Conservation (phyloP, 257 asterid species). For the Solanum medicagineum region DNA sequence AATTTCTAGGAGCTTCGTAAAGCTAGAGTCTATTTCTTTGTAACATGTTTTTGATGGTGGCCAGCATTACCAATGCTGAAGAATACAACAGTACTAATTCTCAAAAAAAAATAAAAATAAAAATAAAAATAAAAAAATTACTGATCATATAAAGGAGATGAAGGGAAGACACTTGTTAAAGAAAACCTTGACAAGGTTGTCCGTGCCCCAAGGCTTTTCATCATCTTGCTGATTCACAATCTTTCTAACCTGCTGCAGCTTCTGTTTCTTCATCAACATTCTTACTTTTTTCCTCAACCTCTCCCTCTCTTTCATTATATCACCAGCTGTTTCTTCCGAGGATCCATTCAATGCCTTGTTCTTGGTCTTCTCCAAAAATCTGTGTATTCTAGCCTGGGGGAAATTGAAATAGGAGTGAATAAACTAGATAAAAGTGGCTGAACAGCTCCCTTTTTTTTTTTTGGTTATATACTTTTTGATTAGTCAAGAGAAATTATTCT, state of each 20-base stretch:
- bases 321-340: conserved; percentile 41
- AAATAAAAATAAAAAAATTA: neutral
- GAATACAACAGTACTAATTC: no score
- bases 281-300: conserved; percentile 58
- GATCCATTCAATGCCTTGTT: conserved; percentile 52
- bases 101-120: no score
- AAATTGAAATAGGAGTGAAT: conserved; percentile 7
- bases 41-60: no score
- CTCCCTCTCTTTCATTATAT: conserved; percentile 33
- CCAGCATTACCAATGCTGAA: no score
- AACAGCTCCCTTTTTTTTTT: neutral
- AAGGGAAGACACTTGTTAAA: neutral
- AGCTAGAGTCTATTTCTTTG: no score
- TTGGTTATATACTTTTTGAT: neutral
- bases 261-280: conserved; percentile 67
- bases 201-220: conserved; percentile 79
- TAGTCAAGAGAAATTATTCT: neutral
- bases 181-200: conserved; percentile 68
- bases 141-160: neutral
- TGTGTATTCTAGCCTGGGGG: conserved; percentile 70
- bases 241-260: conserved; percentile 46
- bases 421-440: neutral
- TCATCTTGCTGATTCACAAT: conserved; percentile 61
- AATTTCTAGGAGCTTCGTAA: no score
- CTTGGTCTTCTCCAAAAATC: conserved; percentile 63